Percentiles rank a stretch among this genome's conserved stretches.
phyloP scores from a whole-genome alignment of 2,329 filamentous ascomycete genomes.

The Triangularia verruculosa region DNA sequence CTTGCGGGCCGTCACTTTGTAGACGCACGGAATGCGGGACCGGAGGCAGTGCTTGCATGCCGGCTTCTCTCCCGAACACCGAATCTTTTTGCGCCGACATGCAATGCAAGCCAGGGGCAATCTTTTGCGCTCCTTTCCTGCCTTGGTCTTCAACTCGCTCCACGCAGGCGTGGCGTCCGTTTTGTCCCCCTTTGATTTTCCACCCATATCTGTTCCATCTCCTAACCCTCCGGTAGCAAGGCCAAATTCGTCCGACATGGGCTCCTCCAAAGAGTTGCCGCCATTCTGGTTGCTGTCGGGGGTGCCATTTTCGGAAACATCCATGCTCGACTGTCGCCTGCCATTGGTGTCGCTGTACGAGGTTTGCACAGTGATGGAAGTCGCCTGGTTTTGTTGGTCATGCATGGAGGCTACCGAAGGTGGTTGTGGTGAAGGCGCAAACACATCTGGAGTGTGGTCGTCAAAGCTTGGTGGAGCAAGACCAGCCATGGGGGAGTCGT shows the following conservation, averaged over 20 bases:
- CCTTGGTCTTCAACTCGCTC: constrained; percentile 85
- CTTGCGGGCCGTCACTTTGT: constrained; percentile 94
- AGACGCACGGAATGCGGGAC: constrained; percentile 91
- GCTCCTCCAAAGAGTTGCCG: constrained; percentile 50
- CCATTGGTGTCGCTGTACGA: constrained; percentile 33
- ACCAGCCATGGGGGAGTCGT: constrained; percentile 41
- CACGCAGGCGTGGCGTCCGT: constrained; percentile 62
- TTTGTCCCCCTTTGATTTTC: constrained; percentile 55
- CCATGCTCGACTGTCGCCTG: constrained; percentile 33
- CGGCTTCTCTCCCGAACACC: constrained; percentile 95
- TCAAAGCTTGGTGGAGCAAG: constrained; percentile 37
- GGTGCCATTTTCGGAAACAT: constrained; percentile 46
- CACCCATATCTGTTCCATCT: constrained; percentile 54
- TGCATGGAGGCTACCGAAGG: constrained; percentile 37
- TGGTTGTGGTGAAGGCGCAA: constrained; percentile 31
- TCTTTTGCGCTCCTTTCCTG: constrained; percentile 92
- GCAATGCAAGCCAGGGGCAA: constrained; percentile 92
- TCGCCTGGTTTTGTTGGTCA: constrained; percentile 37
- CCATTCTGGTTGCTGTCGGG: constrained; percentile 43
- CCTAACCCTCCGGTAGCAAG: constrained; percentile 44
- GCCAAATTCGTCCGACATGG: constrained; percentile 58
- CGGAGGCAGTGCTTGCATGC: constrained; percentile 94
- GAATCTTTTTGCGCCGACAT: constrained; percentile 94
- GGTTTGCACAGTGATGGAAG: constrained; percentile 37
- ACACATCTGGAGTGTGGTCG: constrained; percentile 34